Conservation (phyloP, 352 stramenopile genomes). For the Globisporangium iwayamae region DNA sequence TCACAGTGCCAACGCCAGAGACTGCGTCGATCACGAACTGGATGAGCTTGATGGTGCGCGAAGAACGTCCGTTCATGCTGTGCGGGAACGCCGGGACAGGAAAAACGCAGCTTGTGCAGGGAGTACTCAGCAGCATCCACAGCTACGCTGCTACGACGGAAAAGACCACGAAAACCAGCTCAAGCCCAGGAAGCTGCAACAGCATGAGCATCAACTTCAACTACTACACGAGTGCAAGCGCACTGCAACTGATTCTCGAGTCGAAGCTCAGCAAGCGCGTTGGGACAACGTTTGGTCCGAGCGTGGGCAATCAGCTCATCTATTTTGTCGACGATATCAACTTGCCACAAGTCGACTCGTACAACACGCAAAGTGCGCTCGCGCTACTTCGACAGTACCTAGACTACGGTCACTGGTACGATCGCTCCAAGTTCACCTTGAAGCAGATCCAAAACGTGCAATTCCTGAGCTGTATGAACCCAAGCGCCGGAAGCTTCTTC, state of each 20-base stretch:
- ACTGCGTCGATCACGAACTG: conserved; percentile 92
- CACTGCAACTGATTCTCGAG: conserved; percentile 82
- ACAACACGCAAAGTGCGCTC: conserved; percentile 93
- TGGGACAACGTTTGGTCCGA: conserved; percentile 75
- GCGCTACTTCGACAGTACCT: conserved; percentile 93
- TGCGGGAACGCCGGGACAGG: conserved; percentile 90
- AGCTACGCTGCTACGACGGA: conserved; percentile 23
- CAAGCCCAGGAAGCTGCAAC: conserved; percentile 27
- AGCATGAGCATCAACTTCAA: conserved; percentile 87
- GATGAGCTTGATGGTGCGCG: conserved; percentile 92
- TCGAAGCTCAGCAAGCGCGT: conserved; percentile 90
- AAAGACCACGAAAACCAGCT: conserved; percentile 11
- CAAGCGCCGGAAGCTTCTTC: conserved; percentile 88
- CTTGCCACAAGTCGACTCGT: conserved; percentile 91
- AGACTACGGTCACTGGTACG: conserved; percentile 95
- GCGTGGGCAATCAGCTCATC: conserved; percentile 79
- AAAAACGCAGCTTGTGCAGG: conserved; percentile 93
- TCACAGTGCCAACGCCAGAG: conserved; percentile 93
- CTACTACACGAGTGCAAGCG: conserved; percentile 71
- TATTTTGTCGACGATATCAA: conserved; percentile 98
- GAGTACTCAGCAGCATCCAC: conserved; percentile 60
- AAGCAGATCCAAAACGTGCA: conserved; percentile 95
- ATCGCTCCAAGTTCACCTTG: conserved; percentile 89
- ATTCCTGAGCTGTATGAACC: conserved; percentile 95
- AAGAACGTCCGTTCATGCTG: conserved; percentile 92